Evolutionary conservation across 1,139 yeast species (phyloP), one percentile per base, ranked within the genome.

Genomic region (Lodderomyces jiufengensis): DNA sequence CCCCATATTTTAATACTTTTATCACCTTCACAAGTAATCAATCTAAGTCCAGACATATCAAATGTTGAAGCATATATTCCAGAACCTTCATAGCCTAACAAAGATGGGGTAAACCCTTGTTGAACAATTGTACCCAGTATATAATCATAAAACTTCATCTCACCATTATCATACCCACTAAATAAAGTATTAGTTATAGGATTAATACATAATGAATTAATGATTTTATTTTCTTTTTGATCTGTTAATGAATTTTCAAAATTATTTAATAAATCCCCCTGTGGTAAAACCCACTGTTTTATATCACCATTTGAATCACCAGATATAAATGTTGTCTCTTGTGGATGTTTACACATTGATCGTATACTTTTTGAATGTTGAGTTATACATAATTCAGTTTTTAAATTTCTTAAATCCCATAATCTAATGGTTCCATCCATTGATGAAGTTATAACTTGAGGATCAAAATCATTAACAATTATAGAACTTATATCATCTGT

Each of bases 11-110:
- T 87, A 33, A 92, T 78, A 49, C 88, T 82, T 57, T 88, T 90
- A 57, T 92, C 98, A 9, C 88, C 82, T 50, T 85, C 95, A 36
- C 96, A 87, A 0, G 96, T 86, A 14, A 92, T 72, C 39, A 92
- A 61, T 29, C 96, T 71, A 47, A 81, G 58, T 0, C 97, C 97
- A 45, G 87, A 80, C 55, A 70, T 66, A 57, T 92, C 97, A 56
- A 87, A 88, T 2, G 78, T 56, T 29, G 90, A 76, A 9, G 90
- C 75, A 46, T 82, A 70, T 3, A 90, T 76, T 8, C 95, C 84
- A 21, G 76, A 66, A 14, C 76, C 54, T 16, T 37, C 36, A 0
- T 88, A 75, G 0, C 96, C 97, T 0, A 90, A 84, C 12, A 81
- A 68, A 5, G 76, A 74, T 1, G 59, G 61, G 1, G 90, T 73